Evolutionary conservation across 2,329 filamentous ascomycete species (phyloP).

Genomic region (Diaporthe humulicola): DNA sequence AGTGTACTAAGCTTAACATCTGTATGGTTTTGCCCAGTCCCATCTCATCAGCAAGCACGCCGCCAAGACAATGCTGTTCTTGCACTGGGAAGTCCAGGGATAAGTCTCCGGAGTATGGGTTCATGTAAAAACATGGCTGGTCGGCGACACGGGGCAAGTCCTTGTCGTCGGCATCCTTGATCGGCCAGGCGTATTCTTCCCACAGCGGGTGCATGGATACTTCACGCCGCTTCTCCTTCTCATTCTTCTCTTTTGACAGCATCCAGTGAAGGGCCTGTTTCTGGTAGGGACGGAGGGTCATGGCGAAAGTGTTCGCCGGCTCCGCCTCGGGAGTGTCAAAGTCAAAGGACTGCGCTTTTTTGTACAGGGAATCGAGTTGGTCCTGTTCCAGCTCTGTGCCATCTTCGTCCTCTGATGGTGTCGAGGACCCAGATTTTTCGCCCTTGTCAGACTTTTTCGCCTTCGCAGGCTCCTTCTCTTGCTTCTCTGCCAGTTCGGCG

Average conservation of each 20-base stretch:
- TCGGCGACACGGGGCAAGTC: constrained; percentile 75
- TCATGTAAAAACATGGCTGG: constrained; percentile 88
- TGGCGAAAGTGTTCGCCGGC: constrained; percentile 83
- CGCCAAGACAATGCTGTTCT: constrained; percentile 93
- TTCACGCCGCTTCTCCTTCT: constrained; percentile 75
- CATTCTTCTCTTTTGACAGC: constrained; percentile 90
- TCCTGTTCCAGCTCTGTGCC: constrained; percentile 94
- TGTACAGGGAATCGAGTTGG: constrained; percentile 93
- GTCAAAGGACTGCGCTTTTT: constrained; percentile 96
- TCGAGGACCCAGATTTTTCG: constrained; percentile 60
- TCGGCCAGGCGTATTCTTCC: constrained; percentile 95
- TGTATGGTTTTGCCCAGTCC: constrained; percentile 98
- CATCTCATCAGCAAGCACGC: constrained; percentile 97
- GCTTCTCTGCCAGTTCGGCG: constrained; percentile 89
- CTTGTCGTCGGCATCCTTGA: constrained; percentile 87
- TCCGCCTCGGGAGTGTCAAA: constrained; percentile 91
- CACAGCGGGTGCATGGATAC: constrained; percentile 95
- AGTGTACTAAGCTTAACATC: constrained; percentile 94
- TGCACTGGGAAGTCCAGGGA: constrained; percentile 93
- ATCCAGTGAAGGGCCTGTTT: constrained; percentile 98
- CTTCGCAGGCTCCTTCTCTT: constrained; percentile 64
- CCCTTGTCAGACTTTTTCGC: constrained; percentile 6
- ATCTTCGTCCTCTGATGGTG: constrained; percentile 78
- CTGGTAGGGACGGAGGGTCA: constrained; percentile 91
- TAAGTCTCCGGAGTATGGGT: constrained; percentile 95